Percentiles rank a stretch among this genome's conserved stretches.
Evolutionary conservation across 495 filamentous ascomycete species (phyloP).

Genomic region (Corynascus novoguineensis): DNA sequence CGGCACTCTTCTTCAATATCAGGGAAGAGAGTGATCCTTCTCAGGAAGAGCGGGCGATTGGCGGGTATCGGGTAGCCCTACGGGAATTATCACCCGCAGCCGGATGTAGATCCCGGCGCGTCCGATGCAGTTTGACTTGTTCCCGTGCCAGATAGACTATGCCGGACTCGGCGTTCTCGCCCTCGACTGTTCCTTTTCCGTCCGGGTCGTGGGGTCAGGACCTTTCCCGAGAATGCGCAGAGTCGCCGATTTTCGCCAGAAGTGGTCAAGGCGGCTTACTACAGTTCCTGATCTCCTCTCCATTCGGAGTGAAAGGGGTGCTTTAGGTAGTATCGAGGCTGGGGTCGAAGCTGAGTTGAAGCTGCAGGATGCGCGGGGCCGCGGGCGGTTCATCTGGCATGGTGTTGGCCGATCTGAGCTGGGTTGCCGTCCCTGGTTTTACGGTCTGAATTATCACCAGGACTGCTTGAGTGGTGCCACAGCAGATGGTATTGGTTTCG

Average conservation of each 20-base stretch:
- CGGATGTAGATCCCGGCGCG: neutral
- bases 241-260: constrained; percentile 1
- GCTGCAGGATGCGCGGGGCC: neutral
- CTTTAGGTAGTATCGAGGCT: constrained; percentile 6
- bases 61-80: neutral
- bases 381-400: neutral
- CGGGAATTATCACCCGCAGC: constrained; percentile 4
- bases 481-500: neutral
- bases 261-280: constrained; percentile 3
- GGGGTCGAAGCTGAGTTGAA: neutral
- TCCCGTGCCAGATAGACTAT: neutral
- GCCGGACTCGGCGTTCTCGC: neutral
- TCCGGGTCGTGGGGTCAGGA: neutral
- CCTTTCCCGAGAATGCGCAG: neutral
- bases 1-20: neutral
- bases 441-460: neutral
- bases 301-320: neutral
- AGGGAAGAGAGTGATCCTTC: neutral
- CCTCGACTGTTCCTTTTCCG: neutral
- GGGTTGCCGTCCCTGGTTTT: neutral
- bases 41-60: neutral
- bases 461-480: neutral
- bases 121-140: neutral
- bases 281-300: neutral
- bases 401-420: neutral